Evolutionary conservation across 2,329 filamentous ascomycete species (phyloP), one percentile per base, ranked within the genome.

Genomic region (Rachicladosporium sp.): DNA sequence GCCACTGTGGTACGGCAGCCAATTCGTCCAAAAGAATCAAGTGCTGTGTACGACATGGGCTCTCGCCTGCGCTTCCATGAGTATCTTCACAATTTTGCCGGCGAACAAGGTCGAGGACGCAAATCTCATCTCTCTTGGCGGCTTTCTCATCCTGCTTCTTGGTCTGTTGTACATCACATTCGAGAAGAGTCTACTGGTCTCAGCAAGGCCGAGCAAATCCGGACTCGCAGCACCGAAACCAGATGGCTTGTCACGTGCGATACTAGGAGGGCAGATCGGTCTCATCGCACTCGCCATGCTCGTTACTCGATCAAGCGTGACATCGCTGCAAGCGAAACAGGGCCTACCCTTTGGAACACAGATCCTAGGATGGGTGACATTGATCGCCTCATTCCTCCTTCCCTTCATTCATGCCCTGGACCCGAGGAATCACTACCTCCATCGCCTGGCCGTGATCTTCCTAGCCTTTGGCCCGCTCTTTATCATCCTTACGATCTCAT

Each of bases 401-500:
- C 89, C 91, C 3, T 73, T 93, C 47, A 68, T 82, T n/a, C 84
- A 96, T 59, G 75, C 80, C 13, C 54, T 93, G 2, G 78, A 83
- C 47, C 81, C 86, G 1, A 91, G 86, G 57, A 81, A 71, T 49
- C 80, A 95, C 63, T 95, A 96, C 60, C 74, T 96, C 49, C 88
- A 96, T 59, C 80, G 88, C 15, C 69, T 98, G 4, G 73, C 88
- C 49, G 76, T 93, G 50, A 78, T 95, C 39, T 98, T 96, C 65
- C 70, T 98, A 36, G 83, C 88, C 4, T 96, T 93, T 57, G 82
- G 89, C 0, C 91, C 91, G 0, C 82, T 82, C 1, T 98, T 96
- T 62, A 82, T 98, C 56, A 89, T 98, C 53, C 75, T 98, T 36
- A 93, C 88, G 5, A 95, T 96, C 51, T 95, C 89, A 1, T 98